Conservation (phyloP, 2,329 filamentous ascomycete genomes). For the Hymenoscyphus albidus region DNA sequence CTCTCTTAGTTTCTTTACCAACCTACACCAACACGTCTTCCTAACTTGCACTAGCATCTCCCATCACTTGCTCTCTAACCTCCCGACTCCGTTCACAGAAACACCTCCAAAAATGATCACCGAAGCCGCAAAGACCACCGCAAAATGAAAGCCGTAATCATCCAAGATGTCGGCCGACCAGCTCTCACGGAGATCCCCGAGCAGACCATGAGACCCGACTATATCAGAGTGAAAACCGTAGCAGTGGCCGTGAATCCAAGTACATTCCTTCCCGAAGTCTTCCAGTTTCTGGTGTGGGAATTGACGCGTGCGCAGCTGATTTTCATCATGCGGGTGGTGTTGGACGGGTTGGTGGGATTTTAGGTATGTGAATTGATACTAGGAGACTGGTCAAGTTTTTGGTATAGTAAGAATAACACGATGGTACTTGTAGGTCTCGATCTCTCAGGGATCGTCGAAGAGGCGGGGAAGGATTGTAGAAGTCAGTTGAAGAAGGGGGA, state of each 20-base stretch:
- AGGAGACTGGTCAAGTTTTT: not conserved
- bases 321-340: not conserved
- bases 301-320: not conserved
- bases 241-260: not conserved
- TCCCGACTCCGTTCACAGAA: too few relatives aligned
- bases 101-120: not conserved
- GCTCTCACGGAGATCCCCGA: not conserved
- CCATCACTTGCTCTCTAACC: too few relatives aligned
- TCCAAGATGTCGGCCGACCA: not conserved
- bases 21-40: too few relatives aligned
- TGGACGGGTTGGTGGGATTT: not conserved
- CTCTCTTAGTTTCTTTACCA: too few relatives aligned
- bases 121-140: not conserved
- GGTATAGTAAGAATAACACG: too few relatives aligned
- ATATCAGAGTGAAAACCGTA: not conserved
- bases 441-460: not conserved
- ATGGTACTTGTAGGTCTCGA: not conserved
- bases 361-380: not conserved
- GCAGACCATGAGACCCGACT: not conserved
- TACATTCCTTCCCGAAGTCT: not conserved
- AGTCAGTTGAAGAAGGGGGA: not conserved
- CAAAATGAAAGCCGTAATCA: not conserved
- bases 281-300: too few relatives aligned
- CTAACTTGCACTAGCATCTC: too few relatives aligned
- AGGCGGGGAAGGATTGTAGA: not conserved